Evolutionary conservation across 2,329 filamentous ascomycete species (phyloP), one percentile per base, ranked within the genome.

Genomic region (Macrophomina pseudophaseolina): DNA sequence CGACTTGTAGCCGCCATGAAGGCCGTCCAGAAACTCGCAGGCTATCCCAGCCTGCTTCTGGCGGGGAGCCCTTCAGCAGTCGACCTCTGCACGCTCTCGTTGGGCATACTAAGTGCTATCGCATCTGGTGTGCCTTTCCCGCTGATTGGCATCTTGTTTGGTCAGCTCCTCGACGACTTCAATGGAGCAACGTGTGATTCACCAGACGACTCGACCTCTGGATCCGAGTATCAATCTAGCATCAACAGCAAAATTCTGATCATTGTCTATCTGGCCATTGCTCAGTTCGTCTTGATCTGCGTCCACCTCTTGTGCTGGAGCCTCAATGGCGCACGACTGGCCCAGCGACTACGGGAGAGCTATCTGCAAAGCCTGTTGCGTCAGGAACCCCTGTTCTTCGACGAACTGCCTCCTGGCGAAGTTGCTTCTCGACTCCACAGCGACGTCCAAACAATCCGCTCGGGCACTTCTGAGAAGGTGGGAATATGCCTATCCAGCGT

Each of bases 401-500:
- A 91, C 71, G 83, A 83, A 14, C 80, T 88, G 5, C 84, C 86
- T 58, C 83, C 88, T 0, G 88, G 88, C n/a, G 87, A 90, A 74
- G 85, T 91, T 11, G 84, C 86, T 1, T 86, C 87, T 8, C 82
- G 89, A 18, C 83, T 92, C 48, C 88, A 88, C 72, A 82, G 83
- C 63, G 89, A 91, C 71, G 88, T 91, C 40, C 85, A 88, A 67
- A 85, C 86, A 0, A 87, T 92, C 63, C 89, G 90, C 71, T 84
- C 85, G 0, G 90, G 90, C 14, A 90, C 89, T 0, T 88, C 87
- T 1, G 90, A 91, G 75, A 92, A 92, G 74, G 88, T 90, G 16
- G 89, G 89, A 59, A 85, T 90, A 40, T 84, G 86, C 69, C 81
- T 91, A 3, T 83, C 85, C 28, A 88, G 84, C 64, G 75, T 86